Percentiles rank a stretch among this genome's conserved stretches.
Evolutionary conservation across 495 filamentous ascomycete species (phyloP).

Genomic region (Trichoderma gamsii): DNA sequence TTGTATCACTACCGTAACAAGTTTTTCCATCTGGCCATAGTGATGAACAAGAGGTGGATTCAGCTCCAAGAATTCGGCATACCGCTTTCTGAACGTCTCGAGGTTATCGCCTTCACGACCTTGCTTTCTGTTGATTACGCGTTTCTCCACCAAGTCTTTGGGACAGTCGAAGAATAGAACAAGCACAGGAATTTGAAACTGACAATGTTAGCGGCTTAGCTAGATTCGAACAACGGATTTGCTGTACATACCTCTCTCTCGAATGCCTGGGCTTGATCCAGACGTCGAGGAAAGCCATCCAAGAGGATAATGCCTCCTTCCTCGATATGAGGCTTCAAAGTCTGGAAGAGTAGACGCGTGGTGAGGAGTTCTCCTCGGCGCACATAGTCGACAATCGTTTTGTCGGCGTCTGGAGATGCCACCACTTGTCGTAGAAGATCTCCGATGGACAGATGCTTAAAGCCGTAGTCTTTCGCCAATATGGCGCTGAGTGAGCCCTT

Average conservation of each 20-base stretch:
- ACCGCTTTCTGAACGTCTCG: background rate
- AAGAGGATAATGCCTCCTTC: background rate
- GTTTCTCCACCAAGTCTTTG: background rate
- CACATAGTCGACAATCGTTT: background rate
- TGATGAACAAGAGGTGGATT: background rate
- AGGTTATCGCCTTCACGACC: background rate
- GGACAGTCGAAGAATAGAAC: constrained; percentile 1
- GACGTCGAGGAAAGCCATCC: background rate
- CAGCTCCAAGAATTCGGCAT: background rate
- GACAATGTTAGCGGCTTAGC: background rate
- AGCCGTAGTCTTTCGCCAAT: constrained; percentile 18
- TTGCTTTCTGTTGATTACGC: background rate
- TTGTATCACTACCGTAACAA: background rate
- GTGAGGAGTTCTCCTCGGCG: background rate
- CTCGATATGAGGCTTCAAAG: background rate
- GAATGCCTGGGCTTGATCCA: background rate
- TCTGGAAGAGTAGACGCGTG: background rate
- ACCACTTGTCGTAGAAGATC: constrained; percentile 29
- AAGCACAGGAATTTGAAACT: background rate
- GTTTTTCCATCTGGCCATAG: background rate
- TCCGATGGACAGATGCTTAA: constrained; percentile 37
- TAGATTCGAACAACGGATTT: background rate
- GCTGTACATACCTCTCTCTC: background rate
- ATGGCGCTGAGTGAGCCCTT: background rate
- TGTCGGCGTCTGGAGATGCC: background rate